Conservation (phyloP, 176 grass and related monocot genomes). For the Cenchrus fungigraminus region DNA sequence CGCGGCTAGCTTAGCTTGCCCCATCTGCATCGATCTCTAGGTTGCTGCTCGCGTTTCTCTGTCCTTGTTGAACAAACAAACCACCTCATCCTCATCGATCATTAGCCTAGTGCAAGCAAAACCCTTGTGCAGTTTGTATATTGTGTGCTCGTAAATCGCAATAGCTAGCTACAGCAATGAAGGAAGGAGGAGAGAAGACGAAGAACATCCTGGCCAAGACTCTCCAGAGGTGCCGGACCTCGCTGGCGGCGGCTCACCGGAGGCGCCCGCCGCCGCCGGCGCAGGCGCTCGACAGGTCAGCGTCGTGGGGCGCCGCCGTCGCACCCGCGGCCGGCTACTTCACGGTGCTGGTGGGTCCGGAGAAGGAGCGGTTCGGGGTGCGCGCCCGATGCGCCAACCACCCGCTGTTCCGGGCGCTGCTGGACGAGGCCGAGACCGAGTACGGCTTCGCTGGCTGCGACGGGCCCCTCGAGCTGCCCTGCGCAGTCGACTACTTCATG, state of each 20-base stretch:
- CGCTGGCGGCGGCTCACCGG: conserved; percentile 27
- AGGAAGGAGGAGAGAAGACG: conserved; percentile 43
- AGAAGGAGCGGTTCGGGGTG: conserved; percentile 74
- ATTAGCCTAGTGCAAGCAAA: neutral
- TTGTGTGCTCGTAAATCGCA: neutral
- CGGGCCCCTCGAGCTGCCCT: conserved; percentile 77
- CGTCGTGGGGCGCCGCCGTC: neutral
- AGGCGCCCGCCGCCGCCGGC: neutral
- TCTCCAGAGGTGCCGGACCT: conserved; percentile 39
- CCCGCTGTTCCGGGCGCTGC: conserved; percentile 61
- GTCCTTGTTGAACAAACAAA: neutral
- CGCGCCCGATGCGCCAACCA: conserved; percentile 71
- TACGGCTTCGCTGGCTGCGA: conserved; percentile 60
- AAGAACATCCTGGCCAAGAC: conserved; percentile 55
- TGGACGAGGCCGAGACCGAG: conserved; percentile 71
- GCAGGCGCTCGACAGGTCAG: neutral
- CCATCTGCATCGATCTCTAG: neutral
- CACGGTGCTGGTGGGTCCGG: conserved; percentile 75
- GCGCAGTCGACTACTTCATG: conserved; percentile 66
- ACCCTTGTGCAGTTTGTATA: neutral
- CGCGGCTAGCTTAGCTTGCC: conserved; percentile 37
- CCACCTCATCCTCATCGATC: neutral
- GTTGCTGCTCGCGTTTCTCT: neutral
- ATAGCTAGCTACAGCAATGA: neutral
- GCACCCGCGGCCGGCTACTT: conserved; percentile 59